phyloP scores from a whole-genome alignment of 257 asterid species.

The Dorcoceras hygrometricum region DNA sequence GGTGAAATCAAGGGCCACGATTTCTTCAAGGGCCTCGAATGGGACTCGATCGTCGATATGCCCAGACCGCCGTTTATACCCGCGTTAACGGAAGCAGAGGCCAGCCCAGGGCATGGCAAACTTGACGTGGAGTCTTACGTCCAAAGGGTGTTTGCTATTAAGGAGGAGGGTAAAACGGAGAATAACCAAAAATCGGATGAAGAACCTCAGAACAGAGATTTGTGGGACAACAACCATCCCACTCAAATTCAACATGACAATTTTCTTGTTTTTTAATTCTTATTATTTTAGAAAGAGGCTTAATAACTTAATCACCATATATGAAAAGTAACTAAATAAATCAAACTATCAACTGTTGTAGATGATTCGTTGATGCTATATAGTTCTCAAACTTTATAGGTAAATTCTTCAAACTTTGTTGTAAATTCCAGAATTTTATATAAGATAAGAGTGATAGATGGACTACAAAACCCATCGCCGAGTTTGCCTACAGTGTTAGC shows the following conservation, averaged over 20 bases:
- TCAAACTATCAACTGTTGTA: neutral
- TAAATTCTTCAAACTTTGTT: too few relatives aligned
- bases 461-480: too few relatives aligned
- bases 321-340: too few relatives aligned
- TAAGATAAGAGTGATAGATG: too few relatives aligned
- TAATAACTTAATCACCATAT: neutral
- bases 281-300: neutral
- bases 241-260: neutral
- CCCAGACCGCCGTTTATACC: slow-evolving; percentile 91
- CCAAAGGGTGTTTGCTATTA: slow-evolving; percentile 47
- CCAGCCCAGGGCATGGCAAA: slow-evolving; percentile 37
- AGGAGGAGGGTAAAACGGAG: slow-evolving; percentile 5
- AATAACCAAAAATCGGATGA: slow-evolving; percentile 10
- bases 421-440: too few relatives aligned
- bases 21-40: slow-evolving; percentile 60
- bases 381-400: too few relatives aligned
- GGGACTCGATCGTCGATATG: slow-evolving; percentile 62
- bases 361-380: too few relatives aligned
- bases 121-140: slow-evolving; percentile 76
- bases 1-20: slow-evolving; percentile 57
- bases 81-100: slow-evolving; percentile 45
- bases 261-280: neutral
- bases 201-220: slow-evolving; percentile 31
- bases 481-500: too few relatives aligned
- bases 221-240: slow-evolving; percentile 40